Evolutionary conservation across 805 yeast species (phyloP).

Genomic region (Lipomyces yamadae): DNA sequence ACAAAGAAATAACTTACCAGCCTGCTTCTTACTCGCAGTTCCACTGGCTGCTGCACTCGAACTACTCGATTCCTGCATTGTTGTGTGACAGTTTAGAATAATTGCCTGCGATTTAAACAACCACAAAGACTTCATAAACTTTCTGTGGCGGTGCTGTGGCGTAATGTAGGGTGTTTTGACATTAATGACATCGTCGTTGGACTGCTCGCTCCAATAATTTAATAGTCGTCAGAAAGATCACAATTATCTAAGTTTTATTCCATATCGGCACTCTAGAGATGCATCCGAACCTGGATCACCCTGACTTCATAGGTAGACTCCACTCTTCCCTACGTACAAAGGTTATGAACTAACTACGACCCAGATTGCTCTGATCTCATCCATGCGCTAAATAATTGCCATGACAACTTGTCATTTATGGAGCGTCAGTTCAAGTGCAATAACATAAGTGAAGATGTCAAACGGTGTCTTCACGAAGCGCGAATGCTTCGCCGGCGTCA

Average conservation of each 20-base stretch:
- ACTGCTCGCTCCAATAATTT: no score
- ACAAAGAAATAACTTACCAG: constrained; percentile 14
- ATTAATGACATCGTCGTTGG: no score
- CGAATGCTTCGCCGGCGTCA: constrained; percentile 65
- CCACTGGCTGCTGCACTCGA: constrained; percentile 15
- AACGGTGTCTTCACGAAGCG: constrained; percentile 79
- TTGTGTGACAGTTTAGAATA: background rate
- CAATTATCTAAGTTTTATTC: background rate
- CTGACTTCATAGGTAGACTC: constrained; percentile 34
- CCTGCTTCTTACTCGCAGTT: constrained; percentile 29
- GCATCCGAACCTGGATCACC: constrained; percentile 40
- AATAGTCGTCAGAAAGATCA: no score
- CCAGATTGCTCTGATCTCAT: constrained; percentile 78
- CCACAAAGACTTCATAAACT: no score
- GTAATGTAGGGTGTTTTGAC: background rate
- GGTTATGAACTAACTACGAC: background rate
- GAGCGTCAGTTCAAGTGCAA: constrained; percentile 85
- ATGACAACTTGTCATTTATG: constrained; percentile 65
- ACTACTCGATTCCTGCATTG: background rate
- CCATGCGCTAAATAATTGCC: constrained; percentile 89
- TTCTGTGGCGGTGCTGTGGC: background rate
- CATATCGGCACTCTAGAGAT: constrained; percentile 9
- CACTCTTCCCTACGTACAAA: background rate
- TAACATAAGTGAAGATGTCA: constrained; percentile 76
- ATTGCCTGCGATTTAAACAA: no score